Base-by-base conservation (phyloP, 768 basidiomycete genomes). In the Lentinula boryana region DNA sequence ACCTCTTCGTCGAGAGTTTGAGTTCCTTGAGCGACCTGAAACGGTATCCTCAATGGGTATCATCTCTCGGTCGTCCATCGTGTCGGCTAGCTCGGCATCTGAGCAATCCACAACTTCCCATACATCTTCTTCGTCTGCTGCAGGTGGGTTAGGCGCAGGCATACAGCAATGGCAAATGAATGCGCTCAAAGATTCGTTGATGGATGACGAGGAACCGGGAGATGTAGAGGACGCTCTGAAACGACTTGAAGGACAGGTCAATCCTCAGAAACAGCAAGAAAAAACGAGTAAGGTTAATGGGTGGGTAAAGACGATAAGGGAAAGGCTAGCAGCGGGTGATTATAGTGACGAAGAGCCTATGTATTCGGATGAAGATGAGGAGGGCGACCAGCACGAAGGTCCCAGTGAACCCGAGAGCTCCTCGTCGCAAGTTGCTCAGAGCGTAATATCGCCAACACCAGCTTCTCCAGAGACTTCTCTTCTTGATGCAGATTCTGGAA, bases 91-190 rank as follows among this genome's bases (percentile, higher is more conserved):
- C 58, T 77, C 66, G 48, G 77, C 70, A 5, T 74, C 78, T 63
- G 81, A 76, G 13, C 76, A 72, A 10, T 65, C 75, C 7, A 78
- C 82, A 62, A 81, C 76, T 13, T 76, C 73, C 9, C 65, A 74
- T 9, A 78, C 82, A 10, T 74, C 76, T 0, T 66, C 76, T 5
- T 76, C 76, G 21, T 74, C 63, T 32, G 58, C 62, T 5, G 65
- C 68, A 5, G 68, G 71, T 7, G 75, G 74, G 18, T 70, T 83
- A 4, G 81, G 78, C 2, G 78, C 75, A 0, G 74, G 73, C 32
- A 84, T 92, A 16, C 84, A 86, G n/a, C 84, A 85, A 58, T 93
- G 92, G 92, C 92, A 93, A 65, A 76, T 91, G 72, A 89, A 89
- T 67, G 86, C 88, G 31, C 73, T 93, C 41, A 78, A 93, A 10